Base-by-base conservation (phyloP, 2,329 filamentous ascomycete species). In the Aureobasidium pullulans region DNA sequence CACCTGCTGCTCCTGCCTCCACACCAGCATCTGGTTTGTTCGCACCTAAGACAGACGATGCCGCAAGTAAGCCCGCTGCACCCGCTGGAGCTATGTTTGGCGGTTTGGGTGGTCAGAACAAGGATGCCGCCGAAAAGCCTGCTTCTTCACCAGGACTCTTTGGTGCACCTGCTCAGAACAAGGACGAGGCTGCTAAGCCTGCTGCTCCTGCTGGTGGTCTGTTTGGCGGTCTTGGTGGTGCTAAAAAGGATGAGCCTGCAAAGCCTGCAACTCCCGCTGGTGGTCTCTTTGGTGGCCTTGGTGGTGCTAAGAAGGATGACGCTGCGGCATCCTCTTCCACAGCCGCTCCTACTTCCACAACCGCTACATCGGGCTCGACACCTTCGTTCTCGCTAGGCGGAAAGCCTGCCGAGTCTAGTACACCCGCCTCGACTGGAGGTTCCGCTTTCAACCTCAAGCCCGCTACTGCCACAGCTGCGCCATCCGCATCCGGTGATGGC, bases 1-100 rank as follows among this genome's bases (percentile, higher is more conserved):
- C 56, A 19, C 6, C 58, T 28, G 50, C 43, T 23, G 16, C 61
- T 36, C 34, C 60, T 6, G 44, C 52, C 19, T 49, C 56, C 34
- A 11, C 61, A 28, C 59, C 70, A 2, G 62, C 69, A n/a, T 54
- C 69, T 9, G 63, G 59, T 60, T 57, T 72, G 1, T 73, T 73
- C 32, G 64, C 63, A 16, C 58, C 39, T 11, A 50, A 50, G n/a
- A 54, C 54, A 28, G 48, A 53, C 28, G 57, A 44, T 46, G 42
- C 40, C 32, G 32, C 52, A 43, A 15, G 6, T 29, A 52, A 50
- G 29, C 57, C 57, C 29, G 46, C 57, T 6, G 46, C 36, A 36
- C 43, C 54, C 29, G n/a, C 42, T 40, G 43, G 39, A 34, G 19
- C 13, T 15, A 4, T 36, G 16, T 39, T 57, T 40, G 43, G 54